Base-by-base conservation (phyloP, 768 basidiomycete species). In the Porphyrellus cyaneotinctus region DNA sequence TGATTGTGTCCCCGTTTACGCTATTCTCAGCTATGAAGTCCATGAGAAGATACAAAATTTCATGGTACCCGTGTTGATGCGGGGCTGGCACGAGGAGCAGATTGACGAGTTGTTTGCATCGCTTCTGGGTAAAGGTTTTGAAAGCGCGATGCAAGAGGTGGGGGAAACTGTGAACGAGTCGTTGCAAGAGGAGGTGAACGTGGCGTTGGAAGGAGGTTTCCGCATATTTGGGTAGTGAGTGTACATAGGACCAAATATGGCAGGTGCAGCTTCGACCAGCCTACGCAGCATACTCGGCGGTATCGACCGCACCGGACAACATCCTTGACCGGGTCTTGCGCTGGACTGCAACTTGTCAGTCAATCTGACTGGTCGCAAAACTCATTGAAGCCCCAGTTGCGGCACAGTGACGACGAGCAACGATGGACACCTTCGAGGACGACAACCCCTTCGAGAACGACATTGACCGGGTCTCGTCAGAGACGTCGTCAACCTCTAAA, bases 1-100 rank as follows among this genome's bases (percentile, higher is more conserved):
- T 39, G 33, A 33, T 31, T 36, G 20, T 32, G 15, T 44, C 20
- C 20, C 30, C 18, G 22, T 63, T 44, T 51, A 48, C 51, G n/a
- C 26, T 42, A 18, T 47, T 44, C n/a, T 28, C 65, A 89, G 91
- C 50, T 97, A 93, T 68, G 88, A 95, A 58, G 84, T 91, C 2
- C 97, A 98, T 64, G 94, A 98, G 62, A 98, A 97, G 73, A 74
- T 97, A 45, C 91, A 94, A 68, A 93, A 94, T 69, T 98, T 97
- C 67, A 95, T 95, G 88, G 91, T 94, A 2, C 95, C 95, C 7
- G 84, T 94, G 13, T 80, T 82, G 8, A 58, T 59, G 18, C 67
- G 71, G 31, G 83, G 74, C 50, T 99, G 97, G 97, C 92, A 95
- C 58, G 93, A 97, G 54, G 92, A 93, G 64, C 97, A 98, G 72